phyloP scores from a whole-genome alignment of 2,329 filamentous ascomycete genomes.

The Aspergillus awamori region DNA sequence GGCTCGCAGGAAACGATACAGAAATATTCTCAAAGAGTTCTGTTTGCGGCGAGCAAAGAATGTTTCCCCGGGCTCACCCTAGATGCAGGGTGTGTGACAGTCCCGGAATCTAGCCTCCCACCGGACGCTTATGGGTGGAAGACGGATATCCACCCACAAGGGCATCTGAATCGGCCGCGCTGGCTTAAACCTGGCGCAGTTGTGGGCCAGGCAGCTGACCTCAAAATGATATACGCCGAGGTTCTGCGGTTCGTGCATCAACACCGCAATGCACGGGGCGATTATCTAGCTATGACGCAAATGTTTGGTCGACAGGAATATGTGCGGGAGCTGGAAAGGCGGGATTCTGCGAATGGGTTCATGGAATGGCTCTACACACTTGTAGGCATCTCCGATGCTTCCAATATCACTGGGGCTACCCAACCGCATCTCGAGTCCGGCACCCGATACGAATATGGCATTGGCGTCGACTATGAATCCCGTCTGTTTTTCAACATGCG shows the following conservation, averaged over 20 bases:
- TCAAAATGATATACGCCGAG: slow-evolving; percentile 51
- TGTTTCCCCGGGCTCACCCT: slow-evolving; percentile 50
- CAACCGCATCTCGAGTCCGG: slow-evolving; percentile 37
- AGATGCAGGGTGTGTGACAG: slow-evolving; percentile 56
- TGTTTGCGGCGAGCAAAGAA: slow-evolving; percentile 59
- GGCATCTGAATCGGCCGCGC: slow-evolving; percentile 47
- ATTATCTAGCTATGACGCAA: slow-evolving; percentile 54
- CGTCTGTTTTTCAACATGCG: slow-evolving; percentile 53
- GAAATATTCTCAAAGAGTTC: slow-evolving; percentile 55
- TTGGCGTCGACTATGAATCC: slow-evolving; percentile 57
- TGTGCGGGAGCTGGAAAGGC: slow-evolving; percentile 48
- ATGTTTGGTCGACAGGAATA: slow-evolving; percentile 59
- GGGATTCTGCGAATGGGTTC: slow-evolving; percentile 35
- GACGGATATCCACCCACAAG: slow-evolving; percentile 44
- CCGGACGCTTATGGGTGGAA: slow-evolving; percentile 52
- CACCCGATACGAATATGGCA: slow-evolving; percentile 53
- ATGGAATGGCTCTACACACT: slow-evolving; percentile 43
- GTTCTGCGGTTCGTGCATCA: slow-evolving; percentile 44
- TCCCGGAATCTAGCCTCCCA: slow-evolving; percentile 56
- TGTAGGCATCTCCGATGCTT: slow-evolving; percentile 42
- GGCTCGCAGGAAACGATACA: slow-evolving; percentile 32
- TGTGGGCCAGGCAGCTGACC: slow-evolving; percentile 55
- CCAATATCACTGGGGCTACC: slow-evolving; percentile 40
- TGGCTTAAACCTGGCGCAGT: slow-evolving; percentile 54
- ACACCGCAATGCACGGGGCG: slow-evolving; percentile 36